Conservation (phyloP, 441 rosid species). For the Erysimum cheiri region DNA sequence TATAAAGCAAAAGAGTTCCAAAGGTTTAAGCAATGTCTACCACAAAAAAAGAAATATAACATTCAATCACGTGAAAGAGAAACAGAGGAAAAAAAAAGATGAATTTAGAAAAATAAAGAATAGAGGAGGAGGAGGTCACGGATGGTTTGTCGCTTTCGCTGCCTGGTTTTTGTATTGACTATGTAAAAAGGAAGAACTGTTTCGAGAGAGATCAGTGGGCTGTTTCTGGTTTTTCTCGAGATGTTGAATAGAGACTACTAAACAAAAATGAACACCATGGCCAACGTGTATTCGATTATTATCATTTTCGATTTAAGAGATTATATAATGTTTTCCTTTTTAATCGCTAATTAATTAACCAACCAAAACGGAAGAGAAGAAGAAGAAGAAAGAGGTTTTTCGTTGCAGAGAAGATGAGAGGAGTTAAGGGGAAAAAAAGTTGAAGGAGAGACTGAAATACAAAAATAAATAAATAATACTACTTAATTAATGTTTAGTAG, state of each 20-base stretch:
- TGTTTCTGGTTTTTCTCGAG: slow-evolving; percentile 39
- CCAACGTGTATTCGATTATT: neutral
- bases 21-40: slow-evolving; percentile 33
- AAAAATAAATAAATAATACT: neutral
- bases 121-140: slow-evolving; percentile 58
- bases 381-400: slow-evolving; percentile 5
- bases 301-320: neutral
- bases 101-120: slow-evolving; percentile 8
- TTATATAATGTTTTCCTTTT: neutral
- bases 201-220: slow-evolving; percentile 42
- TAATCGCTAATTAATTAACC: slow-evolving; percentile 15
- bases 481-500: no score
- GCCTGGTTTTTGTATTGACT: slow-evolving; percentile 34
- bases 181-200: slow-evolving; percentile 37
- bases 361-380: neutral
- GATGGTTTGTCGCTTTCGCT: slow-evolving; percentile 58
- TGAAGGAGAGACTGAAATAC: neutral
- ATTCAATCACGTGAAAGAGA: slow-evolving; percentile 12
- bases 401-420: slow-evolving; percentile 35
- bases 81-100: neutral
- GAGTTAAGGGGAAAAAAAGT: slow-evolving; percentile 4
- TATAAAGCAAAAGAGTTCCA: slow-evolving; percentile 43
- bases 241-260: slow-evolving; percentile 16
- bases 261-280: neutral
- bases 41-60: slow-evolving; percentile 22